phyloP scores from a whole-genome alignment of 495 filamentous ascomycete species.

The Platismatia glauca region DNA sequence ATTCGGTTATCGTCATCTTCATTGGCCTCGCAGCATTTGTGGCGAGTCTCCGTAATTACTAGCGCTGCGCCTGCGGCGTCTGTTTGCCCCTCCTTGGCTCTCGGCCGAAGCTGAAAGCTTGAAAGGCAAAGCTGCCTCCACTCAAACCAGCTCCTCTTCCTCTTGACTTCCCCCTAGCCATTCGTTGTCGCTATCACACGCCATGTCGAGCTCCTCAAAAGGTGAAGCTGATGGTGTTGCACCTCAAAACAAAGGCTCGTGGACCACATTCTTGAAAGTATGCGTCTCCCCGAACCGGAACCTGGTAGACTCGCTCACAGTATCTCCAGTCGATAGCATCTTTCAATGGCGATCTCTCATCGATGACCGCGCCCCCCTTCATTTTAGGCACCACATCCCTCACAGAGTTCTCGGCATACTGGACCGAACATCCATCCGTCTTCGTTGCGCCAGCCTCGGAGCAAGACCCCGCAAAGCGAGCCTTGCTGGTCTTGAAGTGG shows the following conservation, averaged over 20 bases:
- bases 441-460: conserved; percentile 83
- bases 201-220: conserved; percentile 19
- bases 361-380: conserved; percentile 89
- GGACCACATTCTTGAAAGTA: conserved; percentile 48
- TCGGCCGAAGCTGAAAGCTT: neutral
- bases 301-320: conserved; percentile 6
- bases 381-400: conserved; percentile 88
- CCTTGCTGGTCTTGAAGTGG: conserved; percentile 88
- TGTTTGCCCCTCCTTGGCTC: conserved; percentile 3
- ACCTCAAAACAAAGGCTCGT: conserved; percentile 37
- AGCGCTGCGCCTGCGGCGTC: conserved; percentile 2
- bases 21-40: neutral
- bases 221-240: conserved; percentile 24
- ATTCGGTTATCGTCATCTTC: too few relatives aligned
- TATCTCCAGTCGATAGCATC: conserved; percentile 72
- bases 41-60: neutral
- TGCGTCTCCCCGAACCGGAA: neutral
- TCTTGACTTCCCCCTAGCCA: neutral
- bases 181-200: neutral
- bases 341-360: conserved; percentile 92
- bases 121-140: neutral
- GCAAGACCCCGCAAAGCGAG: conserved; percentile 70
- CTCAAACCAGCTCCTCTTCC: neutral
- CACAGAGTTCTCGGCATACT: conserved; percentile 92
- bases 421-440: conserved; percentile 83